A percentile compares a stretch with the other conserved stretches of the same genome.
Evolutionary conservation across 176 grass and related monocot species (phyloP).

Genomic region (Aegilops sharonensis): DNA sequence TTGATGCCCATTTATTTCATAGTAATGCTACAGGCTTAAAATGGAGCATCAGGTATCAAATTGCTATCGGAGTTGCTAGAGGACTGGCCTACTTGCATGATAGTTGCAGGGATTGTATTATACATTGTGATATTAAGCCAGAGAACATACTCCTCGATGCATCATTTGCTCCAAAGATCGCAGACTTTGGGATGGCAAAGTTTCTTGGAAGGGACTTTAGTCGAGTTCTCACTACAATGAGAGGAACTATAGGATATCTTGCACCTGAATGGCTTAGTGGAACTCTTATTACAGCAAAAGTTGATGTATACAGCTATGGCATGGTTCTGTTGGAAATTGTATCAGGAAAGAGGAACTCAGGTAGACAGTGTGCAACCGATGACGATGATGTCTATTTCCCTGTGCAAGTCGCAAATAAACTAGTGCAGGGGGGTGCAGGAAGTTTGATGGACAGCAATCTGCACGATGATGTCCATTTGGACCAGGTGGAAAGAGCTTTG

Average conservation of each 20-base stretch:
- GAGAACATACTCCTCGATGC: conserved; percentile 15
- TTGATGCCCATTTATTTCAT: conserved; percentile 21
- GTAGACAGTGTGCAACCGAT: background rate
- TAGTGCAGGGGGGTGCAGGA: background rate
- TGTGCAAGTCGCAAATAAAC: background rate
- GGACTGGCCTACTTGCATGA: conserved; percentile 1
- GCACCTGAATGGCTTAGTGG: conserved; percentile 14
- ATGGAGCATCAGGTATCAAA: conserved; percentile 4
- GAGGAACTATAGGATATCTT: background rate
- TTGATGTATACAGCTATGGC: conserved; percentile 19
- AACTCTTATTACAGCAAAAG: conserved; percentile 1
- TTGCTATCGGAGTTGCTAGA: conserved; percentile 7
- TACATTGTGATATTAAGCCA: conserved; percentile 17
- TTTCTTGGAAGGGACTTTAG: conserved; percentile 18
- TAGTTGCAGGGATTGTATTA: background rate
- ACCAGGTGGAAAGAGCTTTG: background rate
- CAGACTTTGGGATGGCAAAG: conserved; percentile 2
- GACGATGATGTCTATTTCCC: background rate
- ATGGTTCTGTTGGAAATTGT: conserved; percentile 7
- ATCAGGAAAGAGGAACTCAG: conserved; percentile 12
- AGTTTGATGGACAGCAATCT: background rate
- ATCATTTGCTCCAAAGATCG: background rate
- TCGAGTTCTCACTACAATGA: background rate
- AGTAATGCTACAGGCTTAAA: background rate
- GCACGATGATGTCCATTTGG: background rate